Conservation (phyloP, 2,329 filamentous ascomycete genomes). For the Fusarium devonianum region DNA sequence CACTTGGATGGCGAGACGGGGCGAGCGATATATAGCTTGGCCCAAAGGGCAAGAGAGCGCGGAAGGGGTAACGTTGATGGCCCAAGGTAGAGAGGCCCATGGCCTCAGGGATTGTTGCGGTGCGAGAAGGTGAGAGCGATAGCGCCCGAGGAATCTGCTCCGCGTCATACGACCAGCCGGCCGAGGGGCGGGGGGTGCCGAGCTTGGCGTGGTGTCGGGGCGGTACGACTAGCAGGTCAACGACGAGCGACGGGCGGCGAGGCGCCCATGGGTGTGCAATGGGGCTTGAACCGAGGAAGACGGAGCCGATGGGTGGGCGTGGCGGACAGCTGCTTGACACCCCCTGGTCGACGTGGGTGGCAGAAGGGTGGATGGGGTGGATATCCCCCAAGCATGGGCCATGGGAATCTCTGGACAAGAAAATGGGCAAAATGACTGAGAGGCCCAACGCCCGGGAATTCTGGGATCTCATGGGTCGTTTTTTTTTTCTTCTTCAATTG, state of each 20-base stretch:
- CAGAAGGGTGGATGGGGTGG: neutral
- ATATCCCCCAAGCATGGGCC: constrained; percentile 18
- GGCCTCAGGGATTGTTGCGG: constrained; percentile 16
- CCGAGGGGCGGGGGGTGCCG: constrained; percentile 40
- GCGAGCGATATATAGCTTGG: constrained; percentile 43
- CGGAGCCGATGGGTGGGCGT: constrained; percentile 12
- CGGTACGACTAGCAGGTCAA: constrained; percentile 16
- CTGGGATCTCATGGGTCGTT: constrained; percentile 33
- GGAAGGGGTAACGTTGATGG: constrained; percentile 1
- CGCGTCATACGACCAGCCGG: constrained; percentile 42
- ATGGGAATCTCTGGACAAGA: constrained; percentile 36
- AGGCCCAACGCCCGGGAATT: constrained; percentile 7
- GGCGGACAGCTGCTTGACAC: neutral
- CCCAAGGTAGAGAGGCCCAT: constrained; percentile 12
- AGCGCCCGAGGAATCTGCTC: constrained; percentile 39
- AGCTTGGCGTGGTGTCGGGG: constrained; percentile 35
- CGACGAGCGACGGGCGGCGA: neutral
- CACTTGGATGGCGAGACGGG: constrained; percentile 41
- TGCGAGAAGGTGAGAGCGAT: constrained; percentile 34
- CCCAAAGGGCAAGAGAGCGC: constrained; percentile 13
- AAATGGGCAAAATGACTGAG: constrained; percentile 33
- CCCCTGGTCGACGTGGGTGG: constrained; percentile 5
- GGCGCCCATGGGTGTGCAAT: neutral
- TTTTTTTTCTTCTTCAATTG: constrained; percentile 19
- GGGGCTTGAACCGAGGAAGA: constrained; percentile 10